A percentile compares a stretch with the other conserved stretches of the same genome.
Evolutionary conservation across 148 eudicot genomes (phyloP).

Genomic region (Vaccinium myrtillus): DNA sequence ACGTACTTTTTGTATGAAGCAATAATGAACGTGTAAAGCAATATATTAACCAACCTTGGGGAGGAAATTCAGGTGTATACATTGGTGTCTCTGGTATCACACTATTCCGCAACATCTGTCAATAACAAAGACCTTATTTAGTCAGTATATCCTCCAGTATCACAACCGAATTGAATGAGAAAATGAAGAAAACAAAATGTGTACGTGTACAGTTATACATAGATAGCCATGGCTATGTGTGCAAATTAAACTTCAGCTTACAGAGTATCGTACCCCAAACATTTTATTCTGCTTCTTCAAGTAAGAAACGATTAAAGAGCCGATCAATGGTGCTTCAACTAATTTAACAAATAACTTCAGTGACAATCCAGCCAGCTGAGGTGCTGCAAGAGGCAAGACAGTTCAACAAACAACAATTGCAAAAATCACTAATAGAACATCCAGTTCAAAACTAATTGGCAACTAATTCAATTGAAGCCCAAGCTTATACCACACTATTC

Average conservation of each 20-base stretch:
- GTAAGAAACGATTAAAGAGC: conserved; percentile 47
- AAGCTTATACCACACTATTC: neutral
- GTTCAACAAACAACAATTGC: neutral
- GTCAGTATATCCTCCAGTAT: neutral
- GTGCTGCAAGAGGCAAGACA: conserved; percentile 54
- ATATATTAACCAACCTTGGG: conserved; percentile 62
- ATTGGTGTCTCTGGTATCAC: conserved; percentile 91
- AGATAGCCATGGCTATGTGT: neutral
- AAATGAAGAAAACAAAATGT: neutral
- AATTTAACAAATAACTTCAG: conserved; percentile 55
- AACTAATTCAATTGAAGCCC: neutral
- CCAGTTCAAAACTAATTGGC: neutral
- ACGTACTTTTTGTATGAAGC: neutral
- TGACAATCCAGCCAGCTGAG: conserved; percentile 65
- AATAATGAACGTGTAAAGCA: neutral
- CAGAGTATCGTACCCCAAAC: conserved; percentile 42
- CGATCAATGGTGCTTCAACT: conserved; percentile 61
- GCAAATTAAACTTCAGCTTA: neutral
- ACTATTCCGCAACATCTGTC: conserved; percentile 72
- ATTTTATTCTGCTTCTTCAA: conserved; percentile 80
- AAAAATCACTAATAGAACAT: neutral
- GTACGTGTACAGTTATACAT: neutral
- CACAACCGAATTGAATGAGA: neutral
- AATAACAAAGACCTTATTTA: neutral
- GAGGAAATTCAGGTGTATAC: conserved; percentile 90